Conservation (phyloP, 495 filamentous ascomycete genomes). For the Tirmania nivea region DNA sequence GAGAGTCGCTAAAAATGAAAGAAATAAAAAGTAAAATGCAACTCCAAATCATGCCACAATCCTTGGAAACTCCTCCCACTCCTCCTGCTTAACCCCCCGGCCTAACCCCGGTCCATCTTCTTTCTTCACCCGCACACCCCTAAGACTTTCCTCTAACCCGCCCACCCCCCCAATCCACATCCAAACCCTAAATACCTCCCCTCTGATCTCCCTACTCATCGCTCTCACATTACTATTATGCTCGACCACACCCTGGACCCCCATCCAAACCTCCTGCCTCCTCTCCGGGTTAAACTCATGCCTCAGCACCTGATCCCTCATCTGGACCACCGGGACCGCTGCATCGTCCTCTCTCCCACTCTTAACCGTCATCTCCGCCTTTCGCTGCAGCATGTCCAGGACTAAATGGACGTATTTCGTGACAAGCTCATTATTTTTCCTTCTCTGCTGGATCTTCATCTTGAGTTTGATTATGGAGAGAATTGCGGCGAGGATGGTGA, state of each 20-base stretch:
- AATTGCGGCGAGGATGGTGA: constrained; percentile 34
- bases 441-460: background rate
- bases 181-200: constrained; percentile 78
- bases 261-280: constrained; percentile 58
- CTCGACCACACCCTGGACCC: constrained; percentile 66
- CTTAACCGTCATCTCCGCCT: constrained; percentile 49
- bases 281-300: constrained; percentile 53
- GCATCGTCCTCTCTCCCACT: constrained; percentile 36
- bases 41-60: too few relatives aligned
- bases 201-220: constrained; percentile 58
- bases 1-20: too few relatives aligned
- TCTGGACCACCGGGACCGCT: constrained; percentile 66
- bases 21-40: too few relatives aligned
- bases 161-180: constrained; percentile 61
- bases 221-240: constrained; percentile 80
- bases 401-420: constrained; percentile 63
- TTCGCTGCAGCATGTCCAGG: constrained; percentile 56
- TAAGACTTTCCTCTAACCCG: background rate
- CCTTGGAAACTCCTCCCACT: too few relatives aligned
- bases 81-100: too few relatives aligned
- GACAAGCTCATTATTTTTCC: constrained; percentile 21
- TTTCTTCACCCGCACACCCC: too few relatives aligned
- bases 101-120: too few relatives aligned
- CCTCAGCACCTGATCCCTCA: constrained; percentile 76
- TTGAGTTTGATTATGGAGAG: constrained; percentile 24